These are phyloP conservation scores for Sonneratia caseolaris DNA, from an alignment of 345 rosid genomes.

Conservation along the genomic window DNA sequence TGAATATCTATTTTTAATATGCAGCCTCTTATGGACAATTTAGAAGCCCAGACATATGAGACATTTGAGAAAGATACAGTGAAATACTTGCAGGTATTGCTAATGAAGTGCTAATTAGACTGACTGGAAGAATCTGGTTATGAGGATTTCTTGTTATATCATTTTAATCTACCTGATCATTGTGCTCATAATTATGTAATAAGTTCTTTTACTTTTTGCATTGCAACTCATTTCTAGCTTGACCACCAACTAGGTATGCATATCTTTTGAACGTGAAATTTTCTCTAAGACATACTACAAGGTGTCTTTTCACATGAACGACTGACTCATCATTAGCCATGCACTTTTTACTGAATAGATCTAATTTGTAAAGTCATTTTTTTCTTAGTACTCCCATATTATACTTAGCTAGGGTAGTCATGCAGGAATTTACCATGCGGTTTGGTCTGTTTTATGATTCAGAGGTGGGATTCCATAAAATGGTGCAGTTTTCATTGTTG, in stretches of 20 bases:
- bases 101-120: background rate
- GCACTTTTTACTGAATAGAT: background rate
- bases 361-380: background rate
- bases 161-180: background rate
- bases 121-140: background rate
- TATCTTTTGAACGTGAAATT: background rate
- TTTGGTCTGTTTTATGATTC: background rate
- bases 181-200: background rate
- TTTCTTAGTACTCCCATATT: background rate
- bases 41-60: conserved; percentile 98
- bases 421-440: background rate
- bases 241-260: background rate
- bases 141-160: background rate
- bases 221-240: background rate
- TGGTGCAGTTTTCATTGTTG: background rate
- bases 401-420: background rate
- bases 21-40: conserved; percentile 98
- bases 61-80: conserved; percentile 90
- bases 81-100: conserved; percentile 78
- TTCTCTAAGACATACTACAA: background rate
- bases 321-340: background rate
- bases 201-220: background rate
- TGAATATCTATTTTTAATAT: conserved; percentile 6
- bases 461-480: background rate
- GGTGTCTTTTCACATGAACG: background rate